These are phyloP conservation scores for Gossypium aridum DNA, from an alignment of 441 rosid species.

Conservation along the genomic window DNA sequence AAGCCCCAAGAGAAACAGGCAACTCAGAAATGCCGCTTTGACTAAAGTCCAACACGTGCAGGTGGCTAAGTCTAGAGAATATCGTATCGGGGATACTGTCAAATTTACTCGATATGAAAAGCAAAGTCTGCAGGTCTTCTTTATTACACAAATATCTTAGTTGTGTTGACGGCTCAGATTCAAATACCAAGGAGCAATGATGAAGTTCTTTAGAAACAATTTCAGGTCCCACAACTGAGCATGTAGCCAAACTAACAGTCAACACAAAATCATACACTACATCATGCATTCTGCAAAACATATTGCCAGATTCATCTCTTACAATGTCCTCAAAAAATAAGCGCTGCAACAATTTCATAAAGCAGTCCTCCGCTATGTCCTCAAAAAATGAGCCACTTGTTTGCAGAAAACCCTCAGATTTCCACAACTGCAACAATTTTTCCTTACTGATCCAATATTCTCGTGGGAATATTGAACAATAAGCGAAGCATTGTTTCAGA, in stretches of 20 bases:
- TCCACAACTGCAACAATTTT: slow-evolving; percentile 8
- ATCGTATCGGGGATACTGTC: not conserved
- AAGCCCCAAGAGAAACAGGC: slow-evolving; percentile 8
- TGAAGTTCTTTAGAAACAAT: not conserved
- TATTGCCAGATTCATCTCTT: slow-evolving; percentile 16
- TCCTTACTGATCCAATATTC: not conserved
- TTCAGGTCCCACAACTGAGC: not conserved
- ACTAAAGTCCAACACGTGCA: slow-evolving; percentile 12
- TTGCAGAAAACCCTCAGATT: slow-evolving; percentile 9
- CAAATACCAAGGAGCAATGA: slow-evolving; percentile 3
- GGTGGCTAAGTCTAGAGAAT: slow-evolving; percentile 5
- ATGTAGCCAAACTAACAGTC: not conserved
- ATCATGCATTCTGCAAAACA: slow-evolving; percentile 26
- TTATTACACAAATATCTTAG: slow-evolving; percentile 9
- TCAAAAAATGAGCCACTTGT: slow-evolving; percentile 4
- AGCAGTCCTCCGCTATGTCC: slow-evolving; percentile 17
- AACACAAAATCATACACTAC: slow-evolving; percentile 24
- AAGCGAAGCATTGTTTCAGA: slow-evolving; percentile 9
- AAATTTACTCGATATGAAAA: slow-evolving; percentile 3
- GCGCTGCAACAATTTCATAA: slow-evolving; percentile 8
- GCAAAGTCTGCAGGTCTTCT: slow-evolving; percentile 7
- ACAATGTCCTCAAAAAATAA: slow-evolving; percentile 22
- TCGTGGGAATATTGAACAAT: slow-evolving; percentile 14
- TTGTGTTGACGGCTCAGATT: not conserved
- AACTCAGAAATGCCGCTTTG: slow-evolving; percentile 3